A percentile compares a stretch with the other conserved stretches of the same genome.
phyloP scores from a whole-genome alignment of 176 grass and related monocot genomes.

The Cenchrus fungigraminus region DNA sequence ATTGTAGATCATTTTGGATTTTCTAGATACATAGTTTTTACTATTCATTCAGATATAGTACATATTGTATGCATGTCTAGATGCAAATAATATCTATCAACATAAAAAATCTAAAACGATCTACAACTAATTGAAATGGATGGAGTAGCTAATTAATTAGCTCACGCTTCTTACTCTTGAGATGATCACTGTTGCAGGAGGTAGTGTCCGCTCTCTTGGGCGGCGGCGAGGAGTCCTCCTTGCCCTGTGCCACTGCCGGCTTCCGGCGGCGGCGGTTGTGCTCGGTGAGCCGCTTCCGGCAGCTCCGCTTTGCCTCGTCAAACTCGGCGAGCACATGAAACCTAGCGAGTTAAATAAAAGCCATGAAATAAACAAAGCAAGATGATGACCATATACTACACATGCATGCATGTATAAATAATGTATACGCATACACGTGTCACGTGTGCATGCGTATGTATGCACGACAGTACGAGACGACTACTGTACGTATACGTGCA shows the following conservation, averaged over 20 bases:
- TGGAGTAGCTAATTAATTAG: too few species aligned
- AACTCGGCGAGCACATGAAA: conserved; percentile 75
- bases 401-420: too few species aligned
- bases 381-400: not conserved
- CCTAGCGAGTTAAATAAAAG: conserved; percentile 16
- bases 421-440: too few species aligned
- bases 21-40: too few species aligned
- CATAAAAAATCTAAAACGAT: too few species aligned
- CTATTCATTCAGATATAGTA: too few species aligned
- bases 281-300: conserved; percentile 67
- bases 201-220: conserved; percentile 32
- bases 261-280: conserved; percentile 81
- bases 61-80: too few species aligned
- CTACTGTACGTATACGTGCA: not conserved
- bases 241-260: conserved; percentile 22
- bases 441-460: not conserved
- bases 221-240: conserved; percentile 3
- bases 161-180: conserved; percentile 36
- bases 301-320: conserved; percentile 74
- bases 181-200: conserved; percentile 22
- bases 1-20: too few species aligned
- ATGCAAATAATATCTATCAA: too few species aligned
- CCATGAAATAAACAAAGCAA: not conserved
- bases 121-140: too few species aligned
- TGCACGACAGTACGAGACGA: too few species aligned